phyloP scores from a whole-genome alignment of 2,329 filamentous ascomycete species.

The Elsinoe batatas region DNA sequence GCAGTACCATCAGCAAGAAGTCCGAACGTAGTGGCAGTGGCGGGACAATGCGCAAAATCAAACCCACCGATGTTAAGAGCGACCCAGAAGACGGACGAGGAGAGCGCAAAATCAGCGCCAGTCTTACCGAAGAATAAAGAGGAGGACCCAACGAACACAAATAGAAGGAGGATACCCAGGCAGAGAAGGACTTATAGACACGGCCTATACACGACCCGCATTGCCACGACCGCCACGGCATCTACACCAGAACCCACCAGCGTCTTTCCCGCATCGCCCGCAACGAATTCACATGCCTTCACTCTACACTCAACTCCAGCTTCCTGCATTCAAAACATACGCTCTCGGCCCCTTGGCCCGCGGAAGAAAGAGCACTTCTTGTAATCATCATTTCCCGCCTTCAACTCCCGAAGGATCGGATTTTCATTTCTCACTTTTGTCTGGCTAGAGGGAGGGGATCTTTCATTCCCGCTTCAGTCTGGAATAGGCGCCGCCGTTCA shows the following conservation, averaged over 20 bases:
- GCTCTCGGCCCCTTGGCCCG: background rate
- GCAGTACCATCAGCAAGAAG: constrained; percentile 29
- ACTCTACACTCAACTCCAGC: background rate
- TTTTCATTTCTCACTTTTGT: background rate
- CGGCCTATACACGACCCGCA: constrained; percentile 4
- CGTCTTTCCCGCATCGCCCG: background rate
- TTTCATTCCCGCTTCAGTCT: too few species aligned
- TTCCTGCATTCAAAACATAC: background rate
- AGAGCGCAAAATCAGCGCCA: constrained; percentile 2
- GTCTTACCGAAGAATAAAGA: background rate
- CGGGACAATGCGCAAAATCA: constrained; percentile 41
- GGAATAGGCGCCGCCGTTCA: too few species aligned
- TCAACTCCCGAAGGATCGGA: background rate
- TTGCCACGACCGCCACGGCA: background rate
- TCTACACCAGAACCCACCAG: background rate
- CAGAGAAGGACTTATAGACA: background rate
- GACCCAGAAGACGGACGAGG: constrained; percentile 8
- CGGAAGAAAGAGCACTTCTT: background rate
- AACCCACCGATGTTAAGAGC: background rate
- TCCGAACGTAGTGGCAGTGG: constrained; percentile 39
- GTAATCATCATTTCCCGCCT: background rate
- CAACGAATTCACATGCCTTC: background rate
- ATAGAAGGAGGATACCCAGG: background rate
- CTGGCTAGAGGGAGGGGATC: too few species aligned
- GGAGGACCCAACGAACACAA: background rate